Percentiles rank a stretch among this genome's conserved stretches.
Conservation (phyloP, 2,329 filamentous ascomycete genomes). For the Cordyceps pruinosa region DNA sequence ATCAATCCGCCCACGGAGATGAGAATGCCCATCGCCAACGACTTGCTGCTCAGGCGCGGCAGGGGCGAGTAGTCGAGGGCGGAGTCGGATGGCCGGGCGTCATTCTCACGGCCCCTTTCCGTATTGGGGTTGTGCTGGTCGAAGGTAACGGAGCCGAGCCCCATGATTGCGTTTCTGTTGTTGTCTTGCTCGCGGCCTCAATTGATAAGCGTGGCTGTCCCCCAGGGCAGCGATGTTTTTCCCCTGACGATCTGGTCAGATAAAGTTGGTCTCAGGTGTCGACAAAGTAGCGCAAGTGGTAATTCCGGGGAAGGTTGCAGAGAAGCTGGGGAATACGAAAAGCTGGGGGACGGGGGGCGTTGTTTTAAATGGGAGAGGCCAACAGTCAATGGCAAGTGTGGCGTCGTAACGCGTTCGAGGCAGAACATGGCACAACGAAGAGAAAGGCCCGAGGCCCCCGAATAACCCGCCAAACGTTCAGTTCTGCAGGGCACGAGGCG, state of each 20-base stretch:
- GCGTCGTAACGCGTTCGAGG: too few relatives aligned
- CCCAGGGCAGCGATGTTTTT: neutral
- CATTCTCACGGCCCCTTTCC: constrained; percentile 26
- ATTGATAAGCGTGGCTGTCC: neutral
- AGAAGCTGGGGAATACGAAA: neutral
- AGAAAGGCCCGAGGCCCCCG: too few relatives aligned
- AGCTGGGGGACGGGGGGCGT: neutral
- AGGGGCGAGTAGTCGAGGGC: constrained; percentile 40
- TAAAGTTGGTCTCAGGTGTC: neutral
- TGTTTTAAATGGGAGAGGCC: neutral
- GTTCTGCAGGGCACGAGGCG: constrained; percentile 1
- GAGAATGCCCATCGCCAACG: constrained; percentile 31
- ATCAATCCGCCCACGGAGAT: constrained; percentile 41
- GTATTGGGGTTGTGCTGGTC: constrained; percentile 36
- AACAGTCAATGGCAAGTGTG: too few relatives aligned
- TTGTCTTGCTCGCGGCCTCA: neutral
- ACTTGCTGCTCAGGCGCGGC: constrained; percentile 31
- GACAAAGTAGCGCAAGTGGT: neutral
- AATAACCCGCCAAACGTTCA: neutral
- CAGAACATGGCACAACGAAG: too few relatives aligned
- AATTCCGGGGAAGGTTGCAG: neutral
- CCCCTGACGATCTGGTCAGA: neutral
- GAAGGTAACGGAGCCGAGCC: constrained; percentile 28
- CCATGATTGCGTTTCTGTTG: constrained; percentile 10
- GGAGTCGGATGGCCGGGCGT: constrained; percentile 25